Evolutionary conservation across 192 early-diverging fungal species (phyloP).

Genomic region (Fimicolochytrium jonesii): DNA sequence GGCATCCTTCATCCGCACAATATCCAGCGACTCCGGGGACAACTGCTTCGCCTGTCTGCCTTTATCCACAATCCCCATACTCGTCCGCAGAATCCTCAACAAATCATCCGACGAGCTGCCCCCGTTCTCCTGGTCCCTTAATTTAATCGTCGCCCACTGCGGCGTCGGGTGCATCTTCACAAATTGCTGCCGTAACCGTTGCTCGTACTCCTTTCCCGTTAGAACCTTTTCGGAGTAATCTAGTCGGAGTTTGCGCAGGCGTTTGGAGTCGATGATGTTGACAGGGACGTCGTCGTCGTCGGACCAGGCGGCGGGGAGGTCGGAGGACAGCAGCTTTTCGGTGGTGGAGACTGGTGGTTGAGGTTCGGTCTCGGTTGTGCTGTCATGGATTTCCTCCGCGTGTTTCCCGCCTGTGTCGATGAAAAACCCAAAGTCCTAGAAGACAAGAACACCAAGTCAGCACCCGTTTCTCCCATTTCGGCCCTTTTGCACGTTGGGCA

Average conservation of each 20-base stretch:
- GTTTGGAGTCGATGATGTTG: conserved; percentile 61
- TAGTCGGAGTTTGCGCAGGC: conserved; percentile 75
- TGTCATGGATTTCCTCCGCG: conserved; percentile 9
- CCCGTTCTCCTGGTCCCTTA: conserved; percentile 11
- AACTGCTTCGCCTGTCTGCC: conserved; percentile 24
- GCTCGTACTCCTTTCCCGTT: conserved; percentile 76
- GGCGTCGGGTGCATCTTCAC: conserved; percentile 81
- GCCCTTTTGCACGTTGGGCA: neutral
- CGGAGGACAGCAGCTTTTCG: too few species aligned
- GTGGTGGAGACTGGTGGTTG: conserved; percentile 4
- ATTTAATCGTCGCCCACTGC: conserved; percentile 63
- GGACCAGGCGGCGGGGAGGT: conserved; percentile 61
- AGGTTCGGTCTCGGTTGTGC: conserved; percentile 24
- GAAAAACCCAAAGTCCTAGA: conserved; percentile 12
- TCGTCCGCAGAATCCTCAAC: conserved; percentile 26
- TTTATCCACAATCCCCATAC: conserved; percentile 29
- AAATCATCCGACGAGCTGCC: neutral
- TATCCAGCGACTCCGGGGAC: conserved; percentile 51
- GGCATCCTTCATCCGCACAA: conserved; percentile 71
- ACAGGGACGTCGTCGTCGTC: conserved; percentile 73
- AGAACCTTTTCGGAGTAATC: conserved; percentile 71
- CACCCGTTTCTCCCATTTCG: too few species aligned
- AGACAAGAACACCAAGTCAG: neutral
- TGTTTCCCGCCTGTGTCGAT: conserved; percentile 27
- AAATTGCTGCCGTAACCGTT: conserved; percentile 77